Evolutionary conservation across 768 basidiomycete species (phyloP).

Genomic region (Hydnum rufescens): DNA sequence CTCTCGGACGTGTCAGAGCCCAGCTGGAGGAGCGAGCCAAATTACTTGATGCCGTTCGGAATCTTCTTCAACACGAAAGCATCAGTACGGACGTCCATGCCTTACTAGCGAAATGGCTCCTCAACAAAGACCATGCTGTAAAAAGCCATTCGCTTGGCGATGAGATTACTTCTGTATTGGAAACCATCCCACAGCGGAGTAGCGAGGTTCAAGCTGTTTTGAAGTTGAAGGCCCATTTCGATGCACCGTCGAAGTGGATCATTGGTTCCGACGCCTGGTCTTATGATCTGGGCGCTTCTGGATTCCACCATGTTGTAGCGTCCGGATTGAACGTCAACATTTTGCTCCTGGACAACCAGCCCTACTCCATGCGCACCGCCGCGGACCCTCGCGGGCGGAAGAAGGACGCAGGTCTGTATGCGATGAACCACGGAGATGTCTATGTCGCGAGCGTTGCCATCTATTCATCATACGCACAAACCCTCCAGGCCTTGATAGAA

Average conservation of each 20-base stretch:
- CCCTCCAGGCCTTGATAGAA: slow-evolving; percentile 76
- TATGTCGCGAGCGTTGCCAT: slow-evolving; percentile 92
- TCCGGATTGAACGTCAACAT: slow-evolving; percentile 87
- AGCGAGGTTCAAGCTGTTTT: slow-evolving; percentile 37
- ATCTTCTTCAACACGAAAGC: slow-evolving; percentile 29
- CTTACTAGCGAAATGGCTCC: slow-evolving; percentile 60
- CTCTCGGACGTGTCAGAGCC: slow-evolving; percentile 76
- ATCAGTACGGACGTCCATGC: slow-evolving; percentile 34
- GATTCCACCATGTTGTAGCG: slow-evolving; percentile 83
- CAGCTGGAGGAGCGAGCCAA: slow-evolving; percentile 56
- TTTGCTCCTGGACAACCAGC: slow-evolving; percentile 80
- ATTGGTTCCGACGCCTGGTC: slow-evolving; percentile 98
- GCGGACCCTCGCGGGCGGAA: slow-evolving; percentile 61
- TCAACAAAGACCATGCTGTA: slow-evolving; percentile 46
- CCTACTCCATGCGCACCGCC: slow-evolving; percentile 61
- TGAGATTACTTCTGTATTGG: slow-evolving; percentile 33
- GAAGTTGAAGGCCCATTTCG: slow-evolving; percentile 37
- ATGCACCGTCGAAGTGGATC: slow-evolving; percentile 74
- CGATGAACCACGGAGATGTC: slow-evolving; percentile 94
- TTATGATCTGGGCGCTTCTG: slow-evolving; percentile 88
- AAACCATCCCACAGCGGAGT: slow-evolving; percentile 20
- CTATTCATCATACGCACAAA: slow-evolving; percentile 89
- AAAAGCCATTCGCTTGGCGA: slow-evolving; percentile 42
- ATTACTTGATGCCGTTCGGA: slow-evolving; percentile 43
- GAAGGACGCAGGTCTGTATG: slow-evolving; percentile 92